phyloP scores from a whole-genome alignment of 2,329 filamentous ascomycete species.

The Fusarium sp. region DNA sequence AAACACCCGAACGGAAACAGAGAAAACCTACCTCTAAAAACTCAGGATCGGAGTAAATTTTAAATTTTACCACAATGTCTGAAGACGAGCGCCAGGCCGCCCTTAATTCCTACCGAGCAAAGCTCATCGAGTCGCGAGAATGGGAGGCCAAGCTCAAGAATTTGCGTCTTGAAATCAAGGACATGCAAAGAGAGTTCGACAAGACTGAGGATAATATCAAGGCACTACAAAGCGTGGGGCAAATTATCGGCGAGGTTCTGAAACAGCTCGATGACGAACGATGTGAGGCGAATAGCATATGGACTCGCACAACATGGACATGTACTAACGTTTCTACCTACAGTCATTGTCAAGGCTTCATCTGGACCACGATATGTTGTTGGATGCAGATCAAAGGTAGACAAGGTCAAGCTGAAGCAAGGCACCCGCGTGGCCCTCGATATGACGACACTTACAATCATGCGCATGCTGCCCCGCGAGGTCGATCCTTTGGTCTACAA shows the following conservation, averaged over 20 bases:
- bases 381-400: constrained; percentile 97
- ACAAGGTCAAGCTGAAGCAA: constrained; percentile 97
- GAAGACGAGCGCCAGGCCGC: constrained; percentile 72
- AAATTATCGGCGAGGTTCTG: constrained; percentile 98
- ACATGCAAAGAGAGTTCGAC: constrained; percentile 92
- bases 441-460: constrained; percentile 99
- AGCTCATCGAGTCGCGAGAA: constrained; percentile 93
- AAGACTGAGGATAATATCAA: constrained; percentile 99
- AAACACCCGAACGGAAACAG: background rate
- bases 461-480: constrained; percentile 98
- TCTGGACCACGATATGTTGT: constrained; percentile 98
- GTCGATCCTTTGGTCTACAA: constrained; percentile 99
- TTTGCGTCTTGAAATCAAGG: constrained; percentile 94
- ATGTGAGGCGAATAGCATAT: constrained; percentile 68
- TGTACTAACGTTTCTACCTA: constrained; percentile 32
- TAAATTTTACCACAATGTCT: constrained; percentile 57
- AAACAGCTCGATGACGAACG: constrained; percentile 99
- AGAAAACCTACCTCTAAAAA: background rate
- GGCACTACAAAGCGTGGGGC: constrained; percentile 96
- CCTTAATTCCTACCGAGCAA: constrained; percentile 79
- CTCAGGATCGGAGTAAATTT: constrained; percentile 4
- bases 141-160: constrained; percentile 98
- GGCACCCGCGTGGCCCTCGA: constrained; percentile 96
- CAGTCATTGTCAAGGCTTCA: constrained; percentile 98
- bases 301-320: constrained; percentile 10